These are phyloP conservation scores for Penicillium digitatum DNA, from an alignment of 2,329 filamentous ascomycete genomes.

Conservation along the genomic window DNA sequence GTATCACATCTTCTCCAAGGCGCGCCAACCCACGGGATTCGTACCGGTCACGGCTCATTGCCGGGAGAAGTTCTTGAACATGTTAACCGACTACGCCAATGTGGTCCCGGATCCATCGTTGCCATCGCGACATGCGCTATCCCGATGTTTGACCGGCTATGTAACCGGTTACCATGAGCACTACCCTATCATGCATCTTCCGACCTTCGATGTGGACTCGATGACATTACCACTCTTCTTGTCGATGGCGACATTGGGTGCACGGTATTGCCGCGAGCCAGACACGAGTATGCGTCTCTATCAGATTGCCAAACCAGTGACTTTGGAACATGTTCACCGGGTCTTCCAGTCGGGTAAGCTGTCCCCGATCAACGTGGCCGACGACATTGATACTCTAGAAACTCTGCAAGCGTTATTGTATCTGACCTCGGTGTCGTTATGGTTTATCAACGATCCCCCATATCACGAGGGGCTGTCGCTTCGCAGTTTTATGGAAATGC, in stretches of 20 bases:
- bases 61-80: slow-evolving; percentile 25
- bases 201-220: slow-evolving; percentile 28
- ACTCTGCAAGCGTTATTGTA: slow-evolving; percentile 29
- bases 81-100: slow-evolving; percentile 25
- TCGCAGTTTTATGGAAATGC: slow-evolving; percentile 30
- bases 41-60: slow-evolving; percentile 32
- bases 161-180: slow-evolving; percentile 34
- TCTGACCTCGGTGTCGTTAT: slow-evolving; percentile 29
- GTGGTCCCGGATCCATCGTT: slow-evolving; percentile 27
- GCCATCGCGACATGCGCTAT: slow-evolving; percentile 33
- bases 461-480: slow-evolving; percentile 30
- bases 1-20: slow-evolving; percentile 23
- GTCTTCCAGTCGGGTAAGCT: slow-evolving; percentile 25
- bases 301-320: slow-evolving; percentile 31
- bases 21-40: slow-evolving; percentile 27
- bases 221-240: slow-evolving; percentile 27
- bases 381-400: slow-evolving; percentile 28
- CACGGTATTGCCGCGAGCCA: slow-evolving; percentile 33
- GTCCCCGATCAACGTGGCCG: slow-evolving; percentile 11
- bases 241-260: slow-evolving; percentile 33
- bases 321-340: slow-evolving; percentile 31
- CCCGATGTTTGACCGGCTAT: slow-evolving; percentile 33
- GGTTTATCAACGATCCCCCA: slow-evolving; percentile 33
- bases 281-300: slow-evolving; percentile 33
- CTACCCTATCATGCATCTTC: slow-evolving; percentile 34